Base-by-base conservation (phyloP, 2,329 filamentous ascomycete genomes). In the Bipolaris zeicola region DNA sequence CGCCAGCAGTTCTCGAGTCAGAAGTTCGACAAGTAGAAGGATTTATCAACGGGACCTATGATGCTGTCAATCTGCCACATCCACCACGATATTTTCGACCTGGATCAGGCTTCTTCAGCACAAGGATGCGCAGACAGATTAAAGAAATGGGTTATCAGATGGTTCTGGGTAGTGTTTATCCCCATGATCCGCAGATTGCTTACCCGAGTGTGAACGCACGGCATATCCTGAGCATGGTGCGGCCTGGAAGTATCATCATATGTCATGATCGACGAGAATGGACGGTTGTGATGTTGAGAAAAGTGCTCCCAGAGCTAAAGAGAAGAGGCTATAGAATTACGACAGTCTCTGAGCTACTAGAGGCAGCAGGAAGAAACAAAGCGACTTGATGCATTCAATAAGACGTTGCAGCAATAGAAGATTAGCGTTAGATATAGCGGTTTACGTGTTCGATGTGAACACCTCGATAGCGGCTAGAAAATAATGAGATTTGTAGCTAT, bases 131-230 rank as follows among this genome's bases (percentile, higher is more conserved):
- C 14, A 69, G 69, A 33, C 71, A 89, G 34, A 76, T 91, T 6
- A 77, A 77, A 33, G 80, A 77, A 49, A 71, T 92, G 58, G 88
- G 87, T 3, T 93, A 91, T 75, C 81, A 82, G 47, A 81, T 95
- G 49, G 88, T 92, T n/a, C 78, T 96, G 37, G 92, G 92, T 2
- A 88, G 87, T 74, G 87, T 96, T 38, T 96, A 96, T 76, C 92
- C 92, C 5, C 92, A 96, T 78, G 92, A 96, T 77, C 87, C 92
- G n/a, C 92, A 96, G 80, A 88, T 96, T 55, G 80, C 81, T 8
- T 88, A 84, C 68, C 83, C 85, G 64, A 78, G 80, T 61, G 64
- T 92, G 50, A 96, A 96, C 76, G 88, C 90, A 6, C 81, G 80
- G 63, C 92, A 96, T 78, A 85, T 96, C 3, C 75, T 96, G 65